Base-by-base conservation (phyloP, 176 grass and related monocot species). In the Panicum miliaceum region DNA sequence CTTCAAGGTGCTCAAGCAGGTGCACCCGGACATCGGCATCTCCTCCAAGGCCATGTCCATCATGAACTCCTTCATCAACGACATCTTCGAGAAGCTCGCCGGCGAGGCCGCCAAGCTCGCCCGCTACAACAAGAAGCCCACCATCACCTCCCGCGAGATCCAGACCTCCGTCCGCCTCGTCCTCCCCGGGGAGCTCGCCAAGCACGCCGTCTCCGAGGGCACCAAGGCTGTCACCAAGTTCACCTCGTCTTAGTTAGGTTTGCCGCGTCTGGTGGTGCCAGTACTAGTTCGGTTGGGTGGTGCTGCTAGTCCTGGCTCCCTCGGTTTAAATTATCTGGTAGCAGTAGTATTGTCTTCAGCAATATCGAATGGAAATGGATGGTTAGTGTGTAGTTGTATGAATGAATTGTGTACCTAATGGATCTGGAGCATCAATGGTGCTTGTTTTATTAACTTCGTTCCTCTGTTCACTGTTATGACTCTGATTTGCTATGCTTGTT, bases 31-130 rank as follows among this genome's bases (percentile, higher is more conserved):
- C 38, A 82, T 82, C 67, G 80, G 40, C 16, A 82, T 82, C 54
- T 82, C 80, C 18, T 82, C 80, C 82, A 89, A 89, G 77, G 87
- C 87, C 52, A 89, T 89, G 88, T 75, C 77, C 73, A 90, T 90
- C 73, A 90, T 90, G 89, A 90, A 90, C 52, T 90, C 89, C 34
- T 90, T 90, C 75, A 90, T 90, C 89, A 90, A 90, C 84, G 89
- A 90, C 40, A 90, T 87, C 75, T 90, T 90, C 25, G 89, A 90
- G 84, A 90, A 90, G 89, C 89, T 90, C 60, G 80, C 89, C 14
- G 48, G 18, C 3, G 89, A 90, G 75, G 66, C 84, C 42, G 68
- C 70, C 41, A 22, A 12, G 20, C 86, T 88, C 58, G 75, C 86
- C 1, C 73, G 81, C 29, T 88, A 88, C 81, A 88, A 84, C 81